phyloP scores from a whole-genome alignment of 192 early-diverging fungal genomes.

The Coemansia sp. region DNA sequence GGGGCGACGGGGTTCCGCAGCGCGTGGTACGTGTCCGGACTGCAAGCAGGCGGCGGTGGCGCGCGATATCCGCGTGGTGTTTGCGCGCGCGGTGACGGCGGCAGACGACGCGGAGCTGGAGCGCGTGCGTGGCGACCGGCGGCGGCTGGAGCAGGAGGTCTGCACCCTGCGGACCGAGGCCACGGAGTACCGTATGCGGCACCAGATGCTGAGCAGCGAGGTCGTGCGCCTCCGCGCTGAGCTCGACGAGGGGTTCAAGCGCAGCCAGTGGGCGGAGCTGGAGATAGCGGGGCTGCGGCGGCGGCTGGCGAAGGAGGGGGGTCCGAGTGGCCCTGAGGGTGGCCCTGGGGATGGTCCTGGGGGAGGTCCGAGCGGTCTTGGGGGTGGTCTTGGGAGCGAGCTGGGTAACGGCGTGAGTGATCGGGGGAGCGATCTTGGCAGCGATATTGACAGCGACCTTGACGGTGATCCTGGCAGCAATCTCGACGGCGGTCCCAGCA shows the following conservation, averaged over 20 bases:
- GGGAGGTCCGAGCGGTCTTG: too few relatives aligned
- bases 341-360: too few relatives aligned
- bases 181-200: neutral
- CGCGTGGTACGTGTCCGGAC: slow-evolving; percentile 24
- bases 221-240: slow-evolving; percentile 7
- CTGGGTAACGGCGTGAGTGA: neutral
- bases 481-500: neutral
- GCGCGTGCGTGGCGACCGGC: neutral
- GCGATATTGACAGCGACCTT: neutral
- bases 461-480: neutral
- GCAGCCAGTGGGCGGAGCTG: slow-evolving; percentile 7
- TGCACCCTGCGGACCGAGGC: neutral
- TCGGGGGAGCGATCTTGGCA: neutral
- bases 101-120: slow-evolving; percentile 7
- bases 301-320: neutral
- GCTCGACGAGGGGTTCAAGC: neutral
- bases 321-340: neutral
- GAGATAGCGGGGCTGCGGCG: slow-evolving; percentile 10
- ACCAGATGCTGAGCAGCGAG: slow-evolving; percentile 17
- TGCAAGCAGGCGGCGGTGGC: slow-evolving; percentile 22
- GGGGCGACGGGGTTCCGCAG: neutral
- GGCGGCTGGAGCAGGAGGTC: slow-evolving; percentile 1
- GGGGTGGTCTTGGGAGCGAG: neutral
- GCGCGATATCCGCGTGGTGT: slow-evolving; percentile 34
- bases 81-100: slow-evolving; percentile 21